Conservation (phyloP, 371 early-diverging fungal species). For the Choanephora cucurbitarum region DNA sequence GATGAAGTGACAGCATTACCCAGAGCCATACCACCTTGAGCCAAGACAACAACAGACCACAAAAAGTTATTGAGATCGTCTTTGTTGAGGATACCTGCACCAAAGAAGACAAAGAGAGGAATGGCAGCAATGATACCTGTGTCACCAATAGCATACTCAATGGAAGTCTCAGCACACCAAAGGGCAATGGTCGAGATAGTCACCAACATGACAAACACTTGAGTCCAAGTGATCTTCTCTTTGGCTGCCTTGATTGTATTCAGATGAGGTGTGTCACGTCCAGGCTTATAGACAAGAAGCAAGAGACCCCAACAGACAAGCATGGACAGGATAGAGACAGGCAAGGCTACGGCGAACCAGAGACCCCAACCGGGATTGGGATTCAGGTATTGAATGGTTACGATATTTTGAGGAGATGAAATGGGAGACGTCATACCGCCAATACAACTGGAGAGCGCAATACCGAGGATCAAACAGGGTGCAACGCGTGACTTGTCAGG, state of each 20-base stretch:
- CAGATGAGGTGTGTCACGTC: slow-evolving; percentile 50
- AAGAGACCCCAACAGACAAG: slow-evolving; percentile 82
- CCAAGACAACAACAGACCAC: slow-evolving; percentile 94
- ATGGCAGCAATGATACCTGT: slow-evolving; percentile 92
- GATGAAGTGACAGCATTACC: slow-evolving; percentile 90
- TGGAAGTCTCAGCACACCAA: slow-evolving; percentile 83
- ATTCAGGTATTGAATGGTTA: slow-evolving; percentile 83
- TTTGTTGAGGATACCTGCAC: slow-evolving; percentile 86
- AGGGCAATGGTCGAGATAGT: slow-evolving; percentile 72
- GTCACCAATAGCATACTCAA: slow-evolving; percentile 81
- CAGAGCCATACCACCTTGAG: slow-evolving; percentile 92
- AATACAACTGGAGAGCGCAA: slow-evolving; percentile 92
- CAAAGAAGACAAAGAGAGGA: slow-evolving; percentile 92
- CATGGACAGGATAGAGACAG: slow-evolving; percentile 72
- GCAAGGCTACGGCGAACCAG: slow-evolving; percentile 82
- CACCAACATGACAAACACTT: slow-evolving; percentile 61
- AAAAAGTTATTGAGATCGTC: slow-evolving; percentile 93
- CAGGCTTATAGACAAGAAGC: slow-evolving; percentile 68
- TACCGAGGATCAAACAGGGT: slow-evolving; percentile 87
- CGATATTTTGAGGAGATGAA: slow-evolving; percentile 92
- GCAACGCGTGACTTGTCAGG: slow-evolving; percentile 74
- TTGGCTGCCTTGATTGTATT: slow-evolving; percentile 54
- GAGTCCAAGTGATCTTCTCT: slow-evolving; percentile 53
- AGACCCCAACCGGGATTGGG: slow-evolving; percentile 86
- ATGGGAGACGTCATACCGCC: slow-evolving; percentile 99